Conservation (phyloP, 495 filamentous ascomycete genomes). For the Eremomyces bilateralis region DNA sequence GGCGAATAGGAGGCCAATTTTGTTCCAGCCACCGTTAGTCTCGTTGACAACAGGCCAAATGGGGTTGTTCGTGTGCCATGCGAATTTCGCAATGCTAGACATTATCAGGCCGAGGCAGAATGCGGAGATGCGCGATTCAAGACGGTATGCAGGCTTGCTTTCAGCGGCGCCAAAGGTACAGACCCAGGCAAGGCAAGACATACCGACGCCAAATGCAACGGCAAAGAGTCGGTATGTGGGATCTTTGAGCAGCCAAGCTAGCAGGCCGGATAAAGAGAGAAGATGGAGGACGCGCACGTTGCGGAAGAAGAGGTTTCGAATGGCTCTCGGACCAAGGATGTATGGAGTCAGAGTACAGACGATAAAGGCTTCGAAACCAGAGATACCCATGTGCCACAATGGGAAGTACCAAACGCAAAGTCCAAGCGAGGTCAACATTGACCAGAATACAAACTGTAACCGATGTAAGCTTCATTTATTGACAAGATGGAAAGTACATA, state of each 20-base stretch:
- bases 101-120: slow-evolving; percentile 66
- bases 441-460: slow-evolving; percentile 82
- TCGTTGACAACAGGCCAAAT: slow-evolving; percentile 88
- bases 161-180: slow-evolving; percentile 62
- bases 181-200: slow-evolving; percentile 61
- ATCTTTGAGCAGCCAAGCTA: slow-evolving; percentile 52
- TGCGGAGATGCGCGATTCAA: slow-evolving; percentile 62
- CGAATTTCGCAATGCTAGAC: slow-evolving; percentile 80
- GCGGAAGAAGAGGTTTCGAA: slow-evolving; percentile 43
- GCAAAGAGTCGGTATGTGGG: slow-evolving; percentile 62
- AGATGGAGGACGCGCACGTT: slow-evolving; percentile 52
- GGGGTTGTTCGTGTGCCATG: slow-evolving; percentile 90
- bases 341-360: slow-evolving; percentile 67
- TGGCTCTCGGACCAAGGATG: slow-evolving; percentile 46
- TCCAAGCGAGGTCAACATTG: slow-evolving; percentile 70
- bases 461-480: slow-evolving; percentile 8
- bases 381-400: slow-evolving; percentile 99
- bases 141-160: slow-evolving; percentile 41
- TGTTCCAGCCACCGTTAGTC: slow-evolving; percentile 84
- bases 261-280: slow-evolving; percentile 53
- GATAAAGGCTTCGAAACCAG: slow-evolving; percentile 80
- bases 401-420: slow-evolving; percentile 95
- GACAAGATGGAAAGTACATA: slow-evolving; percentile 20
- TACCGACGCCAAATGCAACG: slow-evolving; percentile 55
- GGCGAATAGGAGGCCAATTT: slow-evolving; percentile 53